A percentile compares a stretch with the other conserved stretches of the same genome.
phyloP scores from a whole-genome alignment of 352 stramenopile genomes.

The Hyaloperonospora brassicae region DNA sequence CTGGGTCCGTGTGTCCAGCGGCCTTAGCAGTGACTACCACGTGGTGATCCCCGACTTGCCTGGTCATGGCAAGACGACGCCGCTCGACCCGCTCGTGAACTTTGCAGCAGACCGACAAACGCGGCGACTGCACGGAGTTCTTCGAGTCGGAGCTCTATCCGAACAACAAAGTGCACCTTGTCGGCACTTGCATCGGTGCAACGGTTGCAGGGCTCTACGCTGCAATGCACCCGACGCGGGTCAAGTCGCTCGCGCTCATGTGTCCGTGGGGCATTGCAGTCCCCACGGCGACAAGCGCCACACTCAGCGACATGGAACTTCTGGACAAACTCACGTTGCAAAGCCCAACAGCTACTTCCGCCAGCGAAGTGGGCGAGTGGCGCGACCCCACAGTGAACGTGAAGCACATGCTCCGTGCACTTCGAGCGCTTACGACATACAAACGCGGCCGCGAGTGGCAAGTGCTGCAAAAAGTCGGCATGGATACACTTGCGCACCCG shows the following conservation, averaged over 20 bases:
- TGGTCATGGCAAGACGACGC: constrained; percentile 50
- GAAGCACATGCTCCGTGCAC: constrained; percentile 18
- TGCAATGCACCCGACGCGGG: constrained; percentile 45
- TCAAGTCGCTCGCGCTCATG: constrained; percentile 55
- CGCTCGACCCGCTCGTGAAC: constrained; percentile 32
- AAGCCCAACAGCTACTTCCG: constrained; percentile 42
- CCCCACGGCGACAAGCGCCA: constrained; percentile 42
- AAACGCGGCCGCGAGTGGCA: constrained; percentile 23
- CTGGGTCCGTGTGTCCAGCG: constrained; percentile 41
- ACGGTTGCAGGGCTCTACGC: constrained; percentile 62
- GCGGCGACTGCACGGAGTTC: constrained; percentile 44
- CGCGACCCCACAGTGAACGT: constrained; percentile 21
- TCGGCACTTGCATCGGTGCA: constrained; percentile 65
- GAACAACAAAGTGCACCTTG: constrained; percentile 52
- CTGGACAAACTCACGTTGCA: constrained; percentile 43
- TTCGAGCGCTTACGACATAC: constrained; percentile 22
- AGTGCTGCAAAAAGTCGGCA: constrained; percentile 52
- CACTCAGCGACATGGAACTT: constrained; percentile 40
- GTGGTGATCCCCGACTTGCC: constrained; percentile 57
- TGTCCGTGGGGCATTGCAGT: constrained; percentile 58
- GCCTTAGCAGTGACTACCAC: constrained; percentile 36
- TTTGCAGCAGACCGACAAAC: constrained; percentile 47
- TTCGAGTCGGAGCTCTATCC: constrained; percentile 38
- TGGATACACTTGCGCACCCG: constrained; percentile 42
- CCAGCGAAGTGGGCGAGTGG: constrained; percentile 28